Conservation (phyloP, 331 rosid species). For the Phaseolus coccineus region DNA sequence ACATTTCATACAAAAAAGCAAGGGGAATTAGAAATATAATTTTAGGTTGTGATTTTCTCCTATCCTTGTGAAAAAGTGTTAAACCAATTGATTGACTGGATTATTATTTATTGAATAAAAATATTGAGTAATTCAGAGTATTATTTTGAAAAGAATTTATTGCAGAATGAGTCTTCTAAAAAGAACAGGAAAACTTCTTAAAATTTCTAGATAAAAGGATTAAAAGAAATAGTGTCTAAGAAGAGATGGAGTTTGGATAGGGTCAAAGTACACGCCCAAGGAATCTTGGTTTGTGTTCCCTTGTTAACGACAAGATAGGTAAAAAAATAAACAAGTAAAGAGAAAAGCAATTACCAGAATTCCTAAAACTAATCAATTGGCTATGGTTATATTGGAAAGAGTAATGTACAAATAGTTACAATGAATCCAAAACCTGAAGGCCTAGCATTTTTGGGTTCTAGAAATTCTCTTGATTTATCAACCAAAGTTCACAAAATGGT, state of each 20-base stretch:
- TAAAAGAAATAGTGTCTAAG: neutral
- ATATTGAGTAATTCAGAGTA: neutral
- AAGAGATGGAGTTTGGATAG: constrained; percentile 15
- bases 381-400: constrained; percentile 26
- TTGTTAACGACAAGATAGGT: neutral
- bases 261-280: constrained; percentile 4
- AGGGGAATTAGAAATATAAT: neutral
- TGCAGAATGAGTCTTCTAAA: neutral
- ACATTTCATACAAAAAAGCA: neutral
- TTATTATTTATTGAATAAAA: neutral
- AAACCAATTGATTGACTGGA: neutral
- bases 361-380: constrained; percentile 22
- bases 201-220: neutral
- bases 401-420: constrained; percentile 36
- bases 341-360: neutral
- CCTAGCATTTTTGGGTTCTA: constrained; percentile 22
- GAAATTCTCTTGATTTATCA: constrained; percentile 17
- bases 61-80: neutral
- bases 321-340: neutral
- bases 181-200: neutral
- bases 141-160: neutral
- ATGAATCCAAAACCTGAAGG: constrained; percentile 42
- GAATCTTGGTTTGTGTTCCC: neutral
- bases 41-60: neutral
- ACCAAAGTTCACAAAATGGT: constrained; percentile 14